Evolutionary conservation across 805 yeast species (phyloP).

Genomic region (Kuraishia floccosa): DNA sequence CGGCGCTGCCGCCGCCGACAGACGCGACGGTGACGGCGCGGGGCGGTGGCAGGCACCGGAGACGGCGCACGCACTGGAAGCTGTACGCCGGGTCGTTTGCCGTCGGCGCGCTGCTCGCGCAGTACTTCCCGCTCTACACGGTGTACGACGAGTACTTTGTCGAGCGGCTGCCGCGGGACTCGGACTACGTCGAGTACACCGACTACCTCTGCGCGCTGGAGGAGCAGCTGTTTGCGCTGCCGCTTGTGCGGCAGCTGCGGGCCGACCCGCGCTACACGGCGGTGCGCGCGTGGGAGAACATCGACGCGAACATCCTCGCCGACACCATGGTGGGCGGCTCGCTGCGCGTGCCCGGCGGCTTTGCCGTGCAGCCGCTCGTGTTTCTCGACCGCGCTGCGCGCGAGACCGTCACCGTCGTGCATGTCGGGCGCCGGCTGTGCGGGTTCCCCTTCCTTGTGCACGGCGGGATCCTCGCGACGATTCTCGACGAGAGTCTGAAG

Average conservation of each 20-base stretch:
- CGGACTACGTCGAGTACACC: not conserved
- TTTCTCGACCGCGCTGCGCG: slow-evolving; percentile 44
- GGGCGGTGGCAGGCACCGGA: no score
- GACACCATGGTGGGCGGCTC: slow-evolving; percentile 34
- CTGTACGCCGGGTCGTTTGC: slow-evolving; percentile 7
- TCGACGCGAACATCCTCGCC: slow-evolving; percentile 29
- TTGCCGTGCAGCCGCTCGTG: slow-evolving; percentile 62
- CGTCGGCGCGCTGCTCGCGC: slow-evolving; percentile 14
- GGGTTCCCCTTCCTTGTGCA: slow-evolving; percentile 86
- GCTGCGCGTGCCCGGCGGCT: slow-evolving; percentile 65
- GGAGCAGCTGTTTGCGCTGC: slow-evolving; percentile 32
- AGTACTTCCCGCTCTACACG: slow-evolving; percentile 16
- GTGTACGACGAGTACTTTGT: slow-evolving; percentile 9
- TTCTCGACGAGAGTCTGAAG: slow-evolving; percentile 67
- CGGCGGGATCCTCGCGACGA: slow-evolving; percentile 79
- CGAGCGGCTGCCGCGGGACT: slow-evolving; percentile 9
- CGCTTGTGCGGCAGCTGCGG: slow-evolving; percentile 37
- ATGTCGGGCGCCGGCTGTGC: slow-evolving; percentile 65
- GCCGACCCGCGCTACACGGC: slow-evolving; percentile 22
- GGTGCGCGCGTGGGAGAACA: slow-evolving; percentile 29
- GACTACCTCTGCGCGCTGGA: slow-evolving; percentile 25
- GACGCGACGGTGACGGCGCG: no score
- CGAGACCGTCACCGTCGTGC: slow-evolving; percentile 58
- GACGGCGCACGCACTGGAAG: not conserved
- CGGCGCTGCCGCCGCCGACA: no score